phyloP scores from a whole-genome alignment of 345 rosid genomes.

The Salix purpurea region DNA sequence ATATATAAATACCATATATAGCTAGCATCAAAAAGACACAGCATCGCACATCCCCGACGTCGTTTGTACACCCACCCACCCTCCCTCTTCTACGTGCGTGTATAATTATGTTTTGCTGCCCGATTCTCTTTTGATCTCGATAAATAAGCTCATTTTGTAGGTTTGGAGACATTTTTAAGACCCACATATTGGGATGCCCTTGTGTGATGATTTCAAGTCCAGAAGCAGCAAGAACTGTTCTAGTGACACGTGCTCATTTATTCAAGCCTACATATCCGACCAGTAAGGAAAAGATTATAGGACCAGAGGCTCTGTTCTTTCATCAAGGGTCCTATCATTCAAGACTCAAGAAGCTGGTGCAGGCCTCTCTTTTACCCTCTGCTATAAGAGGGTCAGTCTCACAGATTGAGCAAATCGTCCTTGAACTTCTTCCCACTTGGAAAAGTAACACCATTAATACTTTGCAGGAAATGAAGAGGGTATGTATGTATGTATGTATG shows the following conservation, averaged over 20 bases:
- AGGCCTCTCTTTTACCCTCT: constrained; percentile 64
- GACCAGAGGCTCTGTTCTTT: constrained; percentile 78
- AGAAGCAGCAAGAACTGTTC: constrained; percentile 65
- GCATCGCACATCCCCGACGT: too few relatives aligned
- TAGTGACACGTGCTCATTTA: constrained; percentile 63
- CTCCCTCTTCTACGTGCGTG: too few relatives aligned
- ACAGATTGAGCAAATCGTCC: constrained; percentile 63
- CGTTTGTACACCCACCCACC: too few relatives aligned
- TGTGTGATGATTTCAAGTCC: constrained; percentile 96
- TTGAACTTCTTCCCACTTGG: constrained; percentile 55
- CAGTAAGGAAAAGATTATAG: constrained; percentile 86
- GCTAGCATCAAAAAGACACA: too few relatives aligned
- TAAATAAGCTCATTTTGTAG: constrained; percentile 24
- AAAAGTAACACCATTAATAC: constrained; percentile 54
- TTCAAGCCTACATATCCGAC: constrained; percentile 91
- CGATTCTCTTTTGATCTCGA: background rate
- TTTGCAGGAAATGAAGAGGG: constrained; percentile 85
- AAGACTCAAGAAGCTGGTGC: constrained; percentile 64
- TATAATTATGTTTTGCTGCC: background rate
- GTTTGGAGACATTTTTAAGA: constrained; percentile 84
- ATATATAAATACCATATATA: background rate
- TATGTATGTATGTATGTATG: constrained; percentile 35
- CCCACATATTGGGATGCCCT: constrained; percentile 88
- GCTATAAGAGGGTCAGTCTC: constrained; percentile 61
- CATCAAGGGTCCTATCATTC: constrained; percentile 86